Percentiles rank a stretch among this genome's conserved stretches.
These are phyloP conservation scores for Schizophyllum commune DNA, from an alignment of 1,284 basidiomycete species.

Conservation along the genomic window DNA sequence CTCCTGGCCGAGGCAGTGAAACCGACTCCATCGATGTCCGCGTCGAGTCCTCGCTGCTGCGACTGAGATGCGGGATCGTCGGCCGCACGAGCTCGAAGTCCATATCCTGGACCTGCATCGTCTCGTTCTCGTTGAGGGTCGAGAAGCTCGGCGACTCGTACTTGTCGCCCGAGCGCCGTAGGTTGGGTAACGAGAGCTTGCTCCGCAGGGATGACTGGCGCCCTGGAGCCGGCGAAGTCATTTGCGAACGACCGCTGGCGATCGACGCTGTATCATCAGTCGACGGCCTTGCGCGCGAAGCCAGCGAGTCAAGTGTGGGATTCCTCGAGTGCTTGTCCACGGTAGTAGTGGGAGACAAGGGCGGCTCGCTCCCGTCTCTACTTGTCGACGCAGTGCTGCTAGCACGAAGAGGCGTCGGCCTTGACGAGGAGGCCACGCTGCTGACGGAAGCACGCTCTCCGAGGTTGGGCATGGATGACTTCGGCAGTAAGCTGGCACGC, in stretches of 20 bases:
- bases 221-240: slow-evolving; percentile 19
- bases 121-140: slow-evolving; percentile 19
- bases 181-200: slow-evolving; percentile 52
- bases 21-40: slow-evolving; percentile 25
- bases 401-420: background rate
- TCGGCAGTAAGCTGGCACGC: slow-evolving; percentile 9
- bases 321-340: background rate
- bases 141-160: slow-evolving; percentile 4
- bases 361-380: background rate
- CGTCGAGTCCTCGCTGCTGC: slow-evolving; percentile 49
- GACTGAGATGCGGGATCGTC: slow-evolving; percentile 34
- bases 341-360: background rate
- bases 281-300: slow-evolving; percentile 15
- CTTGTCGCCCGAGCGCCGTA: slow-evolving; percentile 29
- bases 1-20: slow-evolving; percentile 18
- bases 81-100: slow-evolving; percentile 74
- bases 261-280: slow-evolving; percentile 21
- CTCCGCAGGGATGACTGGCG: slow-evolving; percentile 39
- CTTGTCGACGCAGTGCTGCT: background rate
- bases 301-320: background rate
- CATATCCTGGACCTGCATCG: slow-evolving; percentile 66
- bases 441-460: background rate
- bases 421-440: background rate
- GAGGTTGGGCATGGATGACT: slow-evolving; percentile 5
- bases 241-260: slow-evolving; percentile 15